Percentiles rank a stretch among this genome's conserved stretches.
phyloP scores from a whole-genome alignment of 1,139 yeast genomes.

The Magnusiomyces tetraspermus region DNA sequence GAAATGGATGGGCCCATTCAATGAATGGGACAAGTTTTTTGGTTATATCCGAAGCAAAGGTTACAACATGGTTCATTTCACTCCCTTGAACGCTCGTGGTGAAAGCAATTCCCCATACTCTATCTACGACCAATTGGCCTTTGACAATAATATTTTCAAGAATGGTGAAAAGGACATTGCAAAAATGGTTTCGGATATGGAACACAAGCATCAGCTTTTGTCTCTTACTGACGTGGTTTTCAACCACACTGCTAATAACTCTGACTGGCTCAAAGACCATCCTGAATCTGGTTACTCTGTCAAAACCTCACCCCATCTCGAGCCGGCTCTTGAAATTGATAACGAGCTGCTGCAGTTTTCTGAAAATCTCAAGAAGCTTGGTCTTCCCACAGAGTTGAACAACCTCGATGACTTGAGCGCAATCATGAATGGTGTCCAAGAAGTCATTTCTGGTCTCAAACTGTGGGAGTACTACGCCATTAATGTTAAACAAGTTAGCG shows the following conservation, averaged over 20 bases:
- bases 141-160: conserved; percentile 59
- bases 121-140: conserved; percentile 70
- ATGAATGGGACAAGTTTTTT: conserved; percentile 60
- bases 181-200: conserved; percentile 41
- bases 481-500: conserved; percentile 35
- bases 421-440: conserved; percentile 58
- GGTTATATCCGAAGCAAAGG: conserved; percentile 57
- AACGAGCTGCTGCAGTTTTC: conserved; percentile 57
- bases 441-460: conserved; percentile 56
- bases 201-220: conserved; percentile 50
- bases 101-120: conserved; percentile 88
- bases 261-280: conserved; percentile 71
- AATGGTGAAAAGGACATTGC: conserved; percentile 39
- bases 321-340: conserved; percentile 78
- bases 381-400: conserved; percentile 50
- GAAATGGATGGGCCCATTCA: conserved; percentile 73
- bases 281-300: conserved; percentile 88
- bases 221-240: conserved; percentile 87
- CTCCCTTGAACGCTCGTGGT: conserved; percentile 87
- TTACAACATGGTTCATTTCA: conserved; percentile 91
- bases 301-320: conserved; percentile 81
- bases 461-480: conserved; percentile 87
- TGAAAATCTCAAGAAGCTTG: conserved; percentile 41
- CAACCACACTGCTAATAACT: conserved; percentile 90
- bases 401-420: conserved; percentile 45